Evolutionary conservation across 805 yeast species (phyloP).

Genomic region (Priceomyces carsonii): DNA sequence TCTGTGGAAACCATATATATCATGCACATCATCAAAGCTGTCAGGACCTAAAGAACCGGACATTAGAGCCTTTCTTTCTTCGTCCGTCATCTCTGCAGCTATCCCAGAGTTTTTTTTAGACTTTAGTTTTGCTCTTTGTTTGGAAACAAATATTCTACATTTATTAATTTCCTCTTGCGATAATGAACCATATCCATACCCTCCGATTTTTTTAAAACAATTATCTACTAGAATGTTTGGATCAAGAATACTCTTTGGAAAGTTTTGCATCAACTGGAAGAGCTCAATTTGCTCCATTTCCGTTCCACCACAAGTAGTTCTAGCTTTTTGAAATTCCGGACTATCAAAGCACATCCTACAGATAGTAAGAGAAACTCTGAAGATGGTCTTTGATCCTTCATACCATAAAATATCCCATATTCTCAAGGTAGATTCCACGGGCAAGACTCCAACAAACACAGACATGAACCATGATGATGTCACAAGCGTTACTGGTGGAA

Average conservation of each 20-base stretch:
- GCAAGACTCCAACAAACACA: conserved; percentile 85
- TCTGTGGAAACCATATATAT: conserved; percentile 44
- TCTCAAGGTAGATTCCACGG: conserved; percentile 82
- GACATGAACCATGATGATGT: conserved; percentile 99
- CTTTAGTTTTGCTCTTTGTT: conserved; percentile 49
- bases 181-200: conserved; percentile 64
- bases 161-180: conserved; percentile 81
- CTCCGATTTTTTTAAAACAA: conserved; percentile 72
- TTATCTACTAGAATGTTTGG: conserved; percentile 69
- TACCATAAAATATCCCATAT: conserved; percentile 95
- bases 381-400: conserved; percentile 86
- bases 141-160: conserved; percentile 76
- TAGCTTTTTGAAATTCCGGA: conserved; percentile 48
- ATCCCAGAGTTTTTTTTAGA: conserved; percentile 26
- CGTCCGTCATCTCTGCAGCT: conserved; percentile 38
- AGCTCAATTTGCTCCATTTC: conserved; percentile 49
- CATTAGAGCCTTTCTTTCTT: conserved; percentile 35
- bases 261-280: conserved; percentile 83
- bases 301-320: conserved; percentile 16
- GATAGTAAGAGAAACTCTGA: conserved; percentile 78
- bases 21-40: conserved; percentile 37
- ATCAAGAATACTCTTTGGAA: conserved; percentile 70
- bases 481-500: conserved; percentile 90
- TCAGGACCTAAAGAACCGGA: conserved; percentile 8
- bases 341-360: conserved; percentile 67